These are phyloP conservation scores for Cystobasidiaceae sp. DNA, from an alignment of 1,284 basidiomycete species.

Conservation along the genomic window DNA sequence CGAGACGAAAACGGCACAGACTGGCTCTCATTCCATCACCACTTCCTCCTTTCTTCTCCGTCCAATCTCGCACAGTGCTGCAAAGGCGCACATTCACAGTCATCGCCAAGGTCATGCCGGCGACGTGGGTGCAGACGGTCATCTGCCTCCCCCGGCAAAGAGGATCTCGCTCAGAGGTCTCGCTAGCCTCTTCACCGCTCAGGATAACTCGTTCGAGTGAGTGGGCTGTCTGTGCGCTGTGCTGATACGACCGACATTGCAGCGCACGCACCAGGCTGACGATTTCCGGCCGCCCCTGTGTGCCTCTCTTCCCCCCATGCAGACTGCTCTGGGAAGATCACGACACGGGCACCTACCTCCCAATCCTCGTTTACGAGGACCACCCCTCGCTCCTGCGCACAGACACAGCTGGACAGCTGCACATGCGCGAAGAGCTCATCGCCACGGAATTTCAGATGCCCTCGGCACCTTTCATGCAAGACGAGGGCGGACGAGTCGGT, in stretches of 20 bases:
- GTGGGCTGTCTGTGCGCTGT: neutral
- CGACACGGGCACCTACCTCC: neutral
- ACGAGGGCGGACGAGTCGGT: neutral
- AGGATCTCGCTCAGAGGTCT: conserved; percentile 13
- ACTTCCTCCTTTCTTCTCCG: neutral
- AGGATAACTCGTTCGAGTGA: conserved; percentile 25
- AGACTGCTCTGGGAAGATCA: conserved; percentile 3
- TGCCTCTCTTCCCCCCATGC: neutral
- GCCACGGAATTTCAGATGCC: neutral
- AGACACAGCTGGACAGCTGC: conserved; percentile 3
- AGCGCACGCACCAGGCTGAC: neutral
- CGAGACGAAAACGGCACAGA: neutral
- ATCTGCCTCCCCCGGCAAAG: neutral
- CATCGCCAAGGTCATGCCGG: neutral
- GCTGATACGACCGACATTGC: neutral
- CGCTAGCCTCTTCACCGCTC: neutral
- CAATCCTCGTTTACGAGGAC: conserved; percentile 17
- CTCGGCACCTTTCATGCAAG: neutral
- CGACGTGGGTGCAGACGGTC: neutral
- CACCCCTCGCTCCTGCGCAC: conserved; percentile 27
- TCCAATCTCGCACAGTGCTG: neutral
- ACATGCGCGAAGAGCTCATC: neutral
- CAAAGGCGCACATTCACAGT: neutral
- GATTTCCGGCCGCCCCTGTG: neutral
- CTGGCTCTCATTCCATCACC: neutral